Evolutionary conservation across 352 stramenopile species (phyloP).

Genomic region (Peronosclerospora sorghi): DNA sequence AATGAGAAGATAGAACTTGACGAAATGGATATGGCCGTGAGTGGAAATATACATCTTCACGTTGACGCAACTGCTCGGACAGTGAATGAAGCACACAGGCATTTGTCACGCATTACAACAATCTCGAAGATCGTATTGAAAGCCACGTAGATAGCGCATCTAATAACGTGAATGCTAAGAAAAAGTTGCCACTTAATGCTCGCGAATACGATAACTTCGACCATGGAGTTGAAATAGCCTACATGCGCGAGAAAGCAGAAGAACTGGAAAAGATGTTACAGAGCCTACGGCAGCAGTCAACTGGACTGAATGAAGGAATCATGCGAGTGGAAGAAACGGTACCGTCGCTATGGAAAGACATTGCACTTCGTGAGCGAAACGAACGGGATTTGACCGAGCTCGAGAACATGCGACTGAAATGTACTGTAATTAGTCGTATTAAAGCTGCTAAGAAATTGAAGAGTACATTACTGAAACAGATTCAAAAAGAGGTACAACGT

Average conservation of each 20-base stretch:
- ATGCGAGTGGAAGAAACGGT: neutral
- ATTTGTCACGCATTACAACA: no score
- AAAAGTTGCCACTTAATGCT: slow-evolving; percentile 5
- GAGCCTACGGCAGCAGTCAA: neutral
- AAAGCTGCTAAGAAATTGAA: slow-evolving; percentile 33
- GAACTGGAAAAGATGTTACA: slow-evolving; percentile 24
- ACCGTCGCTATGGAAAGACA: slow-evolving; percentile 5
- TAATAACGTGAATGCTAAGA: no score
- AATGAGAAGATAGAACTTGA: neutral
- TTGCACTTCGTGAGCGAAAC: slow-evolving; percentile 5
- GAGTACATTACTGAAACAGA: slow-evolving; percentile 23
- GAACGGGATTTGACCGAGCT: slow-evolving; percentile 12
- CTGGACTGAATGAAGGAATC: neutral
- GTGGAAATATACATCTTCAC: no score
- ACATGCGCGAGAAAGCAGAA: slow-evolving; percentile 23
- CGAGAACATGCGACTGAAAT: slow-evolving; percentile 23
- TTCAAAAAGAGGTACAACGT: slow-evolving; percentile 8
- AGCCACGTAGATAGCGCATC: no score
- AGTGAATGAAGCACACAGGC: no score
- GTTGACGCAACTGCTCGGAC: no score
- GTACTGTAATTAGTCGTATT: slow-evolving; percentile 34
- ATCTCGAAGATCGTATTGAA: no score
- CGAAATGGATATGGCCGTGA: slow-evolving; percentile 1
- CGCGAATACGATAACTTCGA: slow-evolving; percentile 13
- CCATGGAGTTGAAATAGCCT: slow-evolving; percentile 23